These are phyloP conservation scores for Aspergillus ellipticus DNA, from an alignment of 495 filamentous ascomycete genomes.

Conservation along the genomic window DNA sequence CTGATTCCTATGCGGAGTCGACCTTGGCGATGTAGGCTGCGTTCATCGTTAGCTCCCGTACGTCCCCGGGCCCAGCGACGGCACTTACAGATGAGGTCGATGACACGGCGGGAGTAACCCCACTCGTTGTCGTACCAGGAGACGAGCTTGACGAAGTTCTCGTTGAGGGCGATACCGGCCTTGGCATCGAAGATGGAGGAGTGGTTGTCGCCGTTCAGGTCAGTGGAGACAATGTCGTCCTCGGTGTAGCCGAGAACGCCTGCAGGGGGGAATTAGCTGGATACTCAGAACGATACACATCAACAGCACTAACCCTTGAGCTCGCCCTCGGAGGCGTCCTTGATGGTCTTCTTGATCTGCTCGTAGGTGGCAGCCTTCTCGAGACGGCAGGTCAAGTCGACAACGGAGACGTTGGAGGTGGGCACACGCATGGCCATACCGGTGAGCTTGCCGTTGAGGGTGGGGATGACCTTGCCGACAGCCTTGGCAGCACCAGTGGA, in stretches of 20 bases:
- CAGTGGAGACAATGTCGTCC: slow-evolving; percentile 92
- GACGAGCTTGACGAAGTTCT: slow-evolving; percentile 98
- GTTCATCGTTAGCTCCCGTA: slow-evolving; percentile 9
- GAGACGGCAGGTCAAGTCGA: slow-evolving; percentile 90
- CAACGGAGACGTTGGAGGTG: slow-evolving; percentile 97
- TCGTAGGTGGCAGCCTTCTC: slow-evolving; percentile 90
- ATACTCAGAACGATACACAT: too few species aligned
- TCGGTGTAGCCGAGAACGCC: slow-evolving; percentile 93
- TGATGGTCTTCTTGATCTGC: slow-evolving; percentile 87
- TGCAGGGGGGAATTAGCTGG: too few species aligned
- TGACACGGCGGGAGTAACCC: slow-evolving; percentile 98
- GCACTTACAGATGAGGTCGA: slow-evolving; percentile 75
- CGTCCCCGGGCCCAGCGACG: neutral
- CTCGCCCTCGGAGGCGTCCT: slow-evolving; percentile 77
- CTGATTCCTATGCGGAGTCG: slow-evolving; percentile 56
- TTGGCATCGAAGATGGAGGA: slow-evolving; percentile 99
- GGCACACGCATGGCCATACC: slow-evolving; percentile 99
- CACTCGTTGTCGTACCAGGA: slow-evolving; percentile 97
- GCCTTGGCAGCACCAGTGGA: slow-evolving; percentile 99
- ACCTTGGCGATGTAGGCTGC: slow-evolving; percentile 83
- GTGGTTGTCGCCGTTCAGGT: slow-evolving; percentile 84
- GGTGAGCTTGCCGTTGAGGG: slow-evolving; percentile 97
- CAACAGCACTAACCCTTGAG: slow-evolving; percentile 70
- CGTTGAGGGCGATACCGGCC: slow-evolving; percentile 97
- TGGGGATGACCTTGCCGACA: slow-evolving; percentile 98